Evolutionary conservation across 805 yeast species (phyloP).

Genomic region (Wickerhamiella occidentalis): DNA sequence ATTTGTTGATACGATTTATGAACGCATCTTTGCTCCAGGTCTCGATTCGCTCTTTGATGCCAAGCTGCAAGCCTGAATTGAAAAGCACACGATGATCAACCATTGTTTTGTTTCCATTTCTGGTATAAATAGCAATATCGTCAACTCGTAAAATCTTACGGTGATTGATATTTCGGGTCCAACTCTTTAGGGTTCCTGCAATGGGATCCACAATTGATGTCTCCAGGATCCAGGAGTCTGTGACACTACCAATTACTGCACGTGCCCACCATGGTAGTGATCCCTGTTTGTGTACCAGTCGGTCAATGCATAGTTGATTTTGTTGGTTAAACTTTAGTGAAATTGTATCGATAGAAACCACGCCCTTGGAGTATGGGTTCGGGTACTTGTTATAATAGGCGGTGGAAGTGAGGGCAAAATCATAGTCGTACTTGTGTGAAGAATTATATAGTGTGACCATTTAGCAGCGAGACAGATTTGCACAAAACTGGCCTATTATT

Average conservation of each 20-base stretch:
- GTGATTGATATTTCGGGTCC: conserved; percentile 77
- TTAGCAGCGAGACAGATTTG: not conserved
- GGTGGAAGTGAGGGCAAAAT: conserved; percentile 58
- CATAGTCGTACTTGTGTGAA: conserved; percentile 42
- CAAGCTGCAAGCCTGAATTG: conserved; percentile 45
- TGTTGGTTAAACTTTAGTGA: conserved; percentile 43
- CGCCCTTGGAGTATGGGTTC: conserved; percentile 76
- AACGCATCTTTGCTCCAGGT: conserved; percentile 66
- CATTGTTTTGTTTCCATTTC: conserved; percentile 27
- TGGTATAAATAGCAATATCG: conserved; percentile 51
- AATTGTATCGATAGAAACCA: conserved; percentile 68
- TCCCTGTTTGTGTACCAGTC: conserved; percentile 67
- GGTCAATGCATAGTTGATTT: conserved; percentile 59
- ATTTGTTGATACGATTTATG: conserved; percentile 49
- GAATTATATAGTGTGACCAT: conserved; percentile 58
- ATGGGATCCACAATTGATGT: conserved; percentile 59
- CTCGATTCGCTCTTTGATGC: conserved; percentile 62
- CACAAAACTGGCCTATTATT: not conserved
- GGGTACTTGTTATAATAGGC: conserved; percentile 67
- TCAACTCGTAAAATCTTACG: conserved; percentile 64
- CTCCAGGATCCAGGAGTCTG: conserved; percentile 75
- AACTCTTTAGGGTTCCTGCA: conserved; percentile 44
- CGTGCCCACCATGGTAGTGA: conserved; percentile 67
- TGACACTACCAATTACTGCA: conserved; percentile 58
- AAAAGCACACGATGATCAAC: conserved; percentile 56